These are phyloP conservation scores for Polytolypa hystricis DNA, from an alignment of 2,329 filamentous ascomycete genomes.

Conservation along the genomic window DNA sequence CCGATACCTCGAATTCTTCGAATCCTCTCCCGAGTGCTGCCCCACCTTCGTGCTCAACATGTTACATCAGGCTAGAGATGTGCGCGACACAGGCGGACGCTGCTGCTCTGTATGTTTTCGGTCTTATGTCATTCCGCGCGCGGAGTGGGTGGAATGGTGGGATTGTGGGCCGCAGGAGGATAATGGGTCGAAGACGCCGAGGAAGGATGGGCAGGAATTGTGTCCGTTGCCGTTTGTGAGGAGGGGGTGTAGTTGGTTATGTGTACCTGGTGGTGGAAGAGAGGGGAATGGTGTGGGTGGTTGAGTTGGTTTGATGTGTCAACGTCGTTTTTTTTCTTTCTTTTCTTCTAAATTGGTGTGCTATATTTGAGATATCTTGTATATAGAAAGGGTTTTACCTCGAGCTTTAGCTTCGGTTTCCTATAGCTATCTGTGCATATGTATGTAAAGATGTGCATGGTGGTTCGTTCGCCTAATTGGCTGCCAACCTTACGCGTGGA, in stretches of 20 bases:
- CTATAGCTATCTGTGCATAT: too few relatives aligned
- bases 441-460: too few relatives aligned
- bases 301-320: too few relatives aligned
- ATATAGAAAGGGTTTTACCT: too few relatives aligned
- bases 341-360: too few relatives aligned
- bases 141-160: constrained; percentile 33
- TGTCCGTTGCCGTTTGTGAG: constrained; percentile 31
- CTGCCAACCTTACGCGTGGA: too few relatives aligned
- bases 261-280: constrained; percentile 8
- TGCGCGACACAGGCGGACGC: constrained; percentile 27
- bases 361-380: too few relatives aligned
- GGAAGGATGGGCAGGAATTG: constrained; percentile 20
- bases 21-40: neutral
- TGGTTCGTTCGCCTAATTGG: too few relatives aligned
- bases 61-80: constrained; percentile 23
- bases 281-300: neutral
- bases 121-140: constrained; percentile 30
- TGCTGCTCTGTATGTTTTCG: constrained; percentile 31
- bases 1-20: constrained; percentile 21
- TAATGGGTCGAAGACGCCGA: constrained; percentile 26
- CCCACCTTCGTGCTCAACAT: constrained; percentile 27
- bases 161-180: constrained; percentile 22
- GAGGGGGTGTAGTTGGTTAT: constrained; percentile 31
- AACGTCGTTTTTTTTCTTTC: too few relatives aligned
- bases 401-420: too few relatives aligned